Evolutionary conservation across 495 filamentous ascomycete genomes (phyloP), one percentile per base, ranked within the genome.

Genomic region (Schizothecium vesticola): DNA sequence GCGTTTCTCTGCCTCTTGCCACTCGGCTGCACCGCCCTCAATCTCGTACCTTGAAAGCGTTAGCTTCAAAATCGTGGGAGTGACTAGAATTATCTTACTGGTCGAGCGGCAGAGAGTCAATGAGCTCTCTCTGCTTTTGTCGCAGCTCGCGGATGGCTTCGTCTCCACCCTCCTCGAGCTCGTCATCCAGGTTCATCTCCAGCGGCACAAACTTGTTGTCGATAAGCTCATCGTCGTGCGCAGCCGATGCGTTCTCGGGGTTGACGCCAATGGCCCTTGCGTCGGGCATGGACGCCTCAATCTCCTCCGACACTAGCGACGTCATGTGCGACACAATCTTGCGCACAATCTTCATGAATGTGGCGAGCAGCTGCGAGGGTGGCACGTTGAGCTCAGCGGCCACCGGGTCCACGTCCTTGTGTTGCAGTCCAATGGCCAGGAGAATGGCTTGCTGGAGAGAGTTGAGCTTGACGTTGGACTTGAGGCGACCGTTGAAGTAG

Each of bases 321-420:
- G 88, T 86, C 80, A 99, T 93, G 71, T 91, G 85, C 16, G 85
- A 83, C 0, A 91, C 89, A 33, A 97, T 84, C 79, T 97, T 98
- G 29, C 94, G 86, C 71, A 98, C 84, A 71, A 95, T 90, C 82
- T 97, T 98, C 73, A 97, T 91, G 81, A 98, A 97, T 88, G 98
- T 97, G 29, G 94, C 92, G 28, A 99, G 82, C 3, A 97, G 83
- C 79, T 98, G 95, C 24, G 89, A 90, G 11, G 86, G 83, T 3
- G 88, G 87, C 0, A 97, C 75, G 22, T 81, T 84, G 4, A 97
- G 78, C 74, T 99, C 94, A 66, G 89, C 89, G 75, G 95, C 92
- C 19, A 97, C 76, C 23, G 87, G 85, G 2, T 94, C 91, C 6
- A 99, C 77, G 29, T 86, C 88, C 81, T 98, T 98, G 59, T 90